phyloP scores from a whole-genome alignment of 768 basidiomycete genomes.

The Gloeostereum incarnatum region DNA sequence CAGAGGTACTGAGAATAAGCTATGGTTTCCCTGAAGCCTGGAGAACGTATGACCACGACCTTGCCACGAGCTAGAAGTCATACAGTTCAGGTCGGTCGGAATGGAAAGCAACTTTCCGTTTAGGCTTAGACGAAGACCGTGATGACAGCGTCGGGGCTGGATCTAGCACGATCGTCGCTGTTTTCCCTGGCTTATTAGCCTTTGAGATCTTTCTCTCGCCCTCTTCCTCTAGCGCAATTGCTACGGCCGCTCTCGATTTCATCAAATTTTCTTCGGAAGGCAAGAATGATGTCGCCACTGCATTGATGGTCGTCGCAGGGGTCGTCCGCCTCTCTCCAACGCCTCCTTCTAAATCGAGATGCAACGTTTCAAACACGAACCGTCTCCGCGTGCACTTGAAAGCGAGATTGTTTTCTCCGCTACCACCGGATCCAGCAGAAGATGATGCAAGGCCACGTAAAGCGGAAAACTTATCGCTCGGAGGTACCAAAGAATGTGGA shows the following conservation, averaged over 20 bases:
- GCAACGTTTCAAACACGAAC: slow-evolving; percentile 85
- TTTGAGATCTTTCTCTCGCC: slow-evolving; percentile 9
- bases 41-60: too few species aligned
- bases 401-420: slow-evolving; percentile 94
- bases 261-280: too few species aligned
- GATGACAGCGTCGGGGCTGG: background rate
- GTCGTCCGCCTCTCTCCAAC: slow-evolving; percentile 67
- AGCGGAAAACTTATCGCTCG: slow-evolving; percentile 76
- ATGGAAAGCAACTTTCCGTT: slow-evolving; percentile 64
- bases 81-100: slow-evolving; percentile 64
- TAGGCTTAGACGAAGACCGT: slow-evolving; percentile 40
- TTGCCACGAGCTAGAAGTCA: too few species aligned
- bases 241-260: slow-evolving; percentile 20
- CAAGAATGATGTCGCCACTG: too few species aligned
- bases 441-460: slow-evolving; percentile 71
- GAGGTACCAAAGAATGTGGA: slow-evolving; percentile 61
- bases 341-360: slow-evolving; percentile 82
- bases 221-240: slow-evolving; percentile 33
- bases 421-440: slow-evolving; percentile 39
- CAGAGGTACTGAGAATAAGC: too few species aligned
- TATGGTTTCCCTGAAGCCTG: too few species aligned
- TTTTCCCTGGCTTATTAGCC: slow-evolving; percentile 7
- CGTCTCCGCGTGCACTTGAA: slow-evolving; percentile 89
- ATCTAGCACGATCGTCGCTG: slow-evolving; percentile 7
- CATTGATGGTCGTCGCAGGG: slow-evolving; percentile 24